Percentiles rank a stretch among this genome's conserved stretches.
phyloP scores from a whole-genome alignment of 805 yeast genomes.

The Saccharomycopsis vini region DNA sequence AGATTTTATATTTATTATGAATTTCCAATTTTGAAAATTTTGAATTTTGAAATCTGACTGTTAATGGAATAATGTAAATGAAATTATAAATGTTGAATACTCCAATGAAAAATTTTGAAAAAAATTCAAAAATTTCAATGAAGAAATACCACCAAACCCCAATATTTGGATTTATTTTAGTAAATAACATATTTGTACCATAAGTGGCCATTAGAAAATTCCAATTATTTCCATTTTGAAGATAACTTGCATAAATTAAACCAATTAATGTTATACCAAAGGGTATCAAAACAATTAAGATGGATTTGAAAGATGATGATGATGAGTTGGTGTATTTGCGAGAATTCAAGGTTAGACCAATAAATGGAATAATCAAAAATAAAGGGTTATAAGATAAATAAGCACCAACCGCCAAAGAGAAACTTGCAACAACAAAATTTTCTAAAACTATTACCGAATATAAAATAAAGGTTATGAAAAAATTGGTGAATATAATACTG shows the following conservation, averaged over 20 bases:
- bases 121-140: constrained; percentile 88
- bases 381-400: constrained; percentile 40
- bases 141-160: constrained; percentile 99
- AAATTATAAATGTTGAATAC: constrained; percentile 72
- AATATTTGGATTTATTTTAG: constrained; percentile 76
- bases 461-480: constrained; percentile 41
- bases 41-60: constrained; percentile 46
- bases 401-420: constrained; percentile 51
- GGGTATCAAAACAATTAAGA: constrained; percentile 25
- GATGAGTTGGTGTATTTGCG: not conserved
- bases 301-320: constrained; percentile 1
- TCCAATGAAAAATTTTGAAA: constrained; percentile 72
- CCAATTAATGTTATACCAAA: constrained; percentile 23
- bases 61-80: constrained; percentile 62
- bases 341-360: constrained; percentile 24
- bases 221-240: constrained; percentile 31
- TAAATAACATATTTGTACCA: constrained; percentile 48
- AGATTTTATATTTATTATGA: constrained; percentile 42
- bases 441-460: constrained; percentile 32
- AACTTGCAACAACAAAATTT: constrained; percentile 34
- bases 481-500: constrained; percentile 50
- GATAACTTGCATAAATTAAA: constrained; percentile 32
- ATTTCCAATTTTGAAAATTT: constrained; percentile 13
- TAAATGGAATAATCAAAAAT: constrained; percentile 42
- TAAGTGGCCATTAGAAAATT: constrained; percentile 46